Evolutionary conservation across 2,329 filamentous ascomycete species (phyloP), one percentile per base, ranked within the genome.

Genomic region (Aplosporella prunicola): DNA sequence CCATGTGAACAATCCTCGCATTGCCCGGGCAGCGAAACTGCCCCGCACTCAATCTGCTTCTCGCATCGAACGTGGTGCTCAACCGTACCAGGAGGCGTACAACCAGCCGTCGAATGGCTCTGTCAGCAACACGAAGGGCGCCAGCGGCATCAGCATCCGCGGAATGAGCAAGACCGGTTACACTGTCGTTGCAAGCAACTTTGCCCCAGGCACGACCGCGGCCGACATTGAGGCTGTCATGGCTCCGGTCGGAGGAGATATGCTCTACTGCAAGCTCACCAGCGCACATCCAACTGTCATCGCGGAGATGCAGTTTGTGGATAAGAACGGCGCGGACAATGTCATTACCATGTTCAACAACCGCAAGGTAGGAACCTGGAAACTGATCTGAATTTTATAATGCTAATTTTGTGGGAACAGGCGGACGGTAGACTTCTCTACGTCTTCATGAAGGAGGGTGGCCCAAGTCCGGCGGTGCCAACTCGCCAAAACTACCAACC

Each of bases 191-290:
- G 82, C 80, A 3, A 80, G 83, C 58, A 91, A 91, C 65, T 86
- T 91, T 55, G 84, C 83, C 9, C 76, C 76, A 2, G 84, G 84
- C 24, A 91, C 84, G 1, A 87, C 84, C 5, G 80, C 80, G 2
- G 82, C 80, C 20, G 84, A 91, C 52, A 85, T 91, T 42, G 82
- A 87, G 64, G 82, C 79, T 49, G 84, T 84, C 40, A 78, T 91
- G 76, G 73, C 71, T n/a, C 76, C 77, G 0, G 64, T 83, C n/a
- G 82, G 80, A 25, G 72, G 72, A 20, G 68, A 78, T 43, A 71
- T 86, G 50, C 53, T 72, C 16, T 75, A 72, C 50, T 89, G 83
- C 62, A 72, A 68, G 23, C 63, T 91, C 25, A 60, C 86, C 40
- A 77, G 80, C 53, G 69, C 77, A 4, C 63, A 65, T 18, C 84